These are phyloP conservation scores for Dothistroma septosporum DNA, from an alignment of 2,329 filamentous ascomycete species.

Conservation along the genomic window DNA sequence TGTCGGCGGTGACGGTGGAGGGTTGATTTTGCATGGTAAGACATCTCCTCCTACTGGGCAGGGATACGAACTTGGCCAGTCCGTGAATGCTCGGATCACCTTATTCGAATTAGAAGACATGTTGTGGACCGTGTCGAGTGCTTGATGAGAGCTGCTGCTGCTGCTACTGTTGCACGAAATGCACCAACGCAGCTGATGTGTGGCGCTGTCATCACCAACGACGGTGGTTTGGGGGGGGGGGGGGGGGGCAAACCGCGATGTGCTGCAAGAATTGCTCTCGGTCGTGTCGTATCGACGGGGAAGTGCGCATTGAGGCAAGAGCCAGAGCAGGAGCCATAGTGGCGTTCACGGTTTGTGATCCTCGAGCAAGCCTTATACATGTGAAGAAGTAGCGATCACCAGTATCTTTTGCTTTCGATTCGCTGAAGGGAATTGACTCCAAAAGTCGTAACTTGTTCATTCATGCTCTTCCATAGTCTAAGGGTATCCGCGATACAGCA, in stretches of 20 bases:
- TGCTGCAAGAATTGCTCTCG: not conserved
- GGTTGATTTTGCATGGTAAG: not conserved
- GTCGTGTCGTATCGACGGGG: not conserved
- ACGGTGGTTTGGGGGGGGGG: not conserved
- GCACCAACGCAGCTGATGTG: not conserved
- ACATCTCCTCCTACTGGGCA: not conserved
- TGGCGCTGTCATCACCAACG: not conserved
- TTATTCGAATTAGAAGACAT: not conserved
- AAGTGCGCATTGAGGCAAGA: not conserved
- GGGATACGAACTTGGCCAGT: not conserved
- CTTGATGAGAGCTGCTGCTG: not conserved
- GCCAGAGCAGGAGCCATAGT: not conserved
- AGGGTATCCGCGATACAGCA: conserved; percentile 13
- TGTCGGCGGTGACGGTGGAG: not conserved
- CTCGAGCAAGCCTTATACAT: not conserved
- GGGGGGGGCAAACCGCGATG: not conserved
- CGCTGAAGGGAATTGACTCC: too few species aligned
- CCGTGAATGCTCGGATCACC: not conserved
- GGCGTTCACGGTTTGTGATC: not conserved
- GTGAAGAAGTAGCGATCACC: not conserved
- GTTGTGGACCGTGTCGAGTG: not conserved
- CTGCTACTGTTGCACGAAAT: not conserved
- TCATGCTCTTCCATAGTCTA: conserved; percentile 8
- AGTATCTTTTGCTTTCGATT: too few species aligned
- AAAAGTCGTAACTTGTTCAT: not conserved